These are phyloP conservation scores for Podaxis pistillaris DNA, from an alignment of 768 basidiomycete species.

Conservation along the genomic window DNA sequence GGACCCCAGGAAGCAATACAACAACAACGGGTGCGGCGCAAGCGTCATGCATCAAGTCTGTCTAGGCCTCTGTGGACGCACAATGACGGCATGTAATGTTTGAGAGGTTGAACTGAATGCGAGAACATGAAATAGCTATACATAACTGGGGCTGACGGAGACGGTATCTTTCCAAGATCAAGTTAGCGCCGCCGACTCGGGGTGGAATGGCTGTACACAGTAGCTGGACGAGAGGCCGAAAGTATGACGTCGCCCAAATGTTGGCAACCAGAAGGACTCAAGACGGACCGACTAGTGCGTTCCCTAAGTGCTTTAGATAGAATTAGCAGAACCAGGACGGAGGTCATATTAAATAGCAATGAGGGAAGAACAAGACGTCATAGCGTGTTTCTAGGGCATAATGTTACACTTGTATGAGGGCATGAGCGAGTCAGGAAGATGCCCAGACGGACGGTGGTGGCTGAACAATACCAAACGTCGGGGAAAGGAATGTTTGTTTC, in stretches of 20 bases:
- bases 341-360: not conserved
- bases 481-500: not conserved
- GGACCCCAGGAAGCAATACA: constrained; percentile 4
- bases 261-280: not conserved
- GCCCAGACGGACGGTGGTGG: no score
- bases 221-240: not conserved
- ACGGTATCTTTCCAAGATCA: not conserved
- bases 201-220: constrained; percentile 6
- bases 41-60: constrained; percentile 5
- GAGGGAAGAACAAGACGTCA: not conserved
- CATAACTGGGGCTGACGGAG: not conserved
- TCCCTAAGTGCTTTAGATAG: no score
- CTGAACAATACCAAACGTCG: not conserved
- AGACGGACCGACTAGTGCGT: no score
- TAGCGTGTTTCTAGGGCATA: not conserved
- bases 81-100: constrained; percentile 8
- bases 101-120: not conserved
- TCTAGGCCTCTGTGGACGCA: not conserved
- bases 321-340: not conserved
- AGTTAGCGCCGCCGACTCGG: constrained; percentile 15
- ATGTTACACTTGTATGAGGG: not conserved
- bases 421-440: no score
- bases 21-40: not conserved
- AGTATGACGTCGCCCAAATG: not conserved
- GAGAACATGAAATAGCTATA: not conserved